These are phyloP conservation scores for Dothiorella sarmentorum DNA, from an alignment of 2,329 filamentous ascomycete genomes.

Conservation along the genomic window DNA sequence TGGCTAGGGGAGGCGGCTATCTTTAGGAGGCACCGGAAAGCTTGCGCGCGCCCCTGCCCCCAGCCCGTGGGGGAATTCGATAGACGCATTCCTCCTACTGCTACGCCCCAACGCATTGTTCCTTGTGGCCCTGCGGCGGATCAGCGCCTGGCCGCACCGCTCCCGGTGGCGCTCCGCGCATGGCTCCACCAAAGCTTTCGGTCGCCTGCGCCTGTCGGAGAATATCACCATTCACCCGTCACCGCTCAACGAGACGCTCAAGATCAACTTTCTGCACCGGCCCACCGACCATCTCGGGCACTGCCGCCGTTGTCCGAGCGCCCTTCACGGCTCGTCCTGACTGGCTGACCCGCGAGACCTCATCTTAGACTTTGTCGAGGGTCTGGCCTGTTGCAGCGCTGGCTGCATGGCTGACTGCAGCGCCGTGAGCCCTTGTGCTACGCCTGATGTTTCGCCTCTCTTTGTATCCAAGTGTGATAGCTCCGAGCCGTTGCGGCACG, in stretches of 20 bases:
- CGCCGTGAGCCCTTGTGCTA: neutral
- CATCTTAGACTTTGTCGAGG: too few relatives aligned
- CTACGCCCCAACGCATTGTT: neutral
- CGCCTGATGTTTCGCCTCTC: neutral
- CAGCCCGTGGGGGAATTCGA: neutral
- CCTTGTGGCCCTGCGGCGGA: neutral
- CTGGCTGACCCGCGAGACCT: too few relatives aligned
- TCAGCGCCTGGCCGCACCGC: constrained; percentile 11
- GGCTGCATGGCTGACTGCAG: constrained; percentile 14
- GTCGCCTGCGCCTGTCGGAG: neutral
- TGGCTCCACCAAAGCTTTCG: constrained; percentile 1
- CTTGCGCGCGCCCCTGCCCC: neutral
- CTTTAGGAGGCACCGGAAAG: constrained; percentile 8
- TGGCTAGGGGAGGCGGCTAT: neutral
- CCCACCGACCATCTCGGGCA: too few relatives aligned
- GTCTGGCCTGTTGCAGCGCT: constrained; percentile 2
- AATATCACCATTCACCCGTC: neutral
- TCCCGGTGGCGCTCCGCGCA: constrained; percentile 12
- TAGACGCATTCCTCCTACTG: neutral
- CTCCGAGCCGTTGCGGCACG: neutral
- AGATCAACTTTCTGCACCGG: too few relatives aligned
- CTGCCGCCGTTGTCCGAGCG: too few relatives aligned
- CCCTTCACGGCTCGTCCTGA: neutral
- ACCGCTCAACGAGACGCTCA: too few relatives aligned
- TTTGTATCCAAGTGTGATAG: neutral